These are phyloP conservation scores for Ceratocystis ficicola DNA, from an alignment of 2,329 filamentous ascomycete species.

Conservation along the genomic window DNA sequence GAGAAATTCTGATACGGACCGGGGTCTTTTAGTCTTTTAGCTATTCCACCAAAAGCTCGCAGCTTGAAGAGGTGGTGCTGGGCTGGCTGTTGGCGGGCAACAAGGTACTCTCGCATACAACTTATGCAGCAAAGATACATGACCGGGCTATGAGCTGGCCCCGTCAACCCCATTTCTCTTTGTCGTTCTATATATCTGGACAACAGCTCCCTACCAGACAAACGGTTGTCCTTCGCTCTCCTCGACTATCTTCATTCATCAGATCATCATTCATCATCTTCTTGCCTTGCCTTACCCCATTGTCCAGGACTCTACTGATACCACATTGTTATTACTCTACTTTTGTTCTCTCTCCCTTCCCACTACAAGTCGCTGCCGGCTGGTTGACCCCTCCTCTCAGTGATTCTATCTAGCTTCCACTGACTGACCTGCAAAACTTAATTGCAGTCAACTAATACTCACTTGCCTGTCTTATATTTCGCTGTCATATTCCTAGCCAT, in stretches of 20 bases:
- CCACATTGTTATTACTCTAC: not conserved
- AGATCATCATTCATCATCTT: not conserved
- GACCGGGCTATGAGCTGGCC: not conserved
- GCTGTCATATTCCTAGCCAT: conserved; percentile 9
- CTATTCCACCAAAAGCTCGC: not conserved
- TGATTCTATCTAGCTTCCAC: not conserved
- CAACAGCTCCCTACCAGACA: not conserved
- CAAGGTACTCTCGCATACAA: not conserved
- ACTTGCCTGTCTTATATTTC: not conserved
- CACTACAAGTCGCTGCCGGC: not conserved
- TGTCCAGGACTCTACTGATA: not conserved
- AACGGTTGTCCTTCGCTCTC: not conserved
- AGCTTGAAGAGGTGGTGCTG: not conserved
- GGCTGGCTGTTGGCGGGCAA: not conserved
- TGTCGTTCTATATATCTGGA: conserved; percentile 6
- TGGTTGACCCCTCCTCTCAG: not conserved
- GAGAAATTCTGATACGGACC: conserved; percentile 2
- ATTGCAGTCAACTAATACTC: not conserved
- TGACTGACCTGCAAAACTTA: not conserved
- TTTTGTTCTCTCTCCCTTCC: not conserved
- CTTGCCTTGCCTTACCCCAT: not conserved
- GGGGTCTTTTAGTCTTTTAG: conserved; percentile 9
- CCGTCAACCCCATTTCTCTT: not conserved
- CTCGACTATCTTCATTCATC: conserved; percentile 3
- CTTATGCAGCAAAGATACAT: not conserved